Base-by-base conservation (phyloP, 306 rosid genomes). In the Glycyrrhiza uralensis region DNA sequence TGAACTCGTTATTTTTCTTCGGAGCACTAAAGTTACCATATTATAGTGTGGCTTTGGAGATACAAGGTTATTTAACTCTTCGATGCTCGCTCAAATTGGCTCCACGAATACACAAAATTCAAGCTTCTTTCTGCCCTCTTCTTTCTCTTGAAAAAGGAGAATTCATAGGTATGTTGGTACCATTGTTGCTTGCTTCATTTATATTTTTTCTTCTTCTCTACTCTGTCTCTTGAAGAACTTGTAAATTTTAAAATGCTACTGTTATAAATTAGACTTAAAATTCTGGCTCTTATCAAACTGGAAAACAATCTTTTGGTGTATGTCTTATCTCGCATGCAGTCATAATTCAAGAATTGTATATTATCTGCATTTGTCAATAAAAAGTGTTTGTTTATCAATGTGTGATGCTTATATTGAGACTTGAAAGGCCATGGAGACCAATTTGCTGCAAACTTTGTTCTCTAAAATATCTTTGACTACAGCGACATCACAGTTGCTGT, bases 101-200 rank as follows among this genome's bases (percentile, higher is more conserved):
- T 71, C 92, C 98, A 2, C 91, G 97, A 6, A 77, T 87, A 75
- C 96, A 91, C 87, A 89, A 85, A 78, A 86, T 93, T 58, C 94
- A 81, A 76, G 98, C 94, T 82, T 89, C 98, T 36, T 93, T 93
- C 73, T 91, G 97, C 28, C 98, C 98, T 51, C 83, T 93, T 71
- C 98, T 93, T 76, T 93, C 98, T 66, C 96, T 91, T 24, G 96
- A 93, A 80, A 93, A 93, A 81, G 98, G 98, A 63, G 98, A 93
- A 75, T 93, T 87, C 74, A 91, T 93, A 51, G 98, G 98, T 79
- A 75, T 64, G 62, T 59, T 54, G 57, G 57, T 41, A 35, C 57
- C 52, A 10, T 55, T 50, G 61, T 20, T 19, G 22, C 33, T 12
- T 33, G 7, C 38, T 62, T 15, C 3, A 19, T 35, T 17, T 10